Conservation (phyloP, 148 eudicot species). For the Arbutus unedo region DNA sequence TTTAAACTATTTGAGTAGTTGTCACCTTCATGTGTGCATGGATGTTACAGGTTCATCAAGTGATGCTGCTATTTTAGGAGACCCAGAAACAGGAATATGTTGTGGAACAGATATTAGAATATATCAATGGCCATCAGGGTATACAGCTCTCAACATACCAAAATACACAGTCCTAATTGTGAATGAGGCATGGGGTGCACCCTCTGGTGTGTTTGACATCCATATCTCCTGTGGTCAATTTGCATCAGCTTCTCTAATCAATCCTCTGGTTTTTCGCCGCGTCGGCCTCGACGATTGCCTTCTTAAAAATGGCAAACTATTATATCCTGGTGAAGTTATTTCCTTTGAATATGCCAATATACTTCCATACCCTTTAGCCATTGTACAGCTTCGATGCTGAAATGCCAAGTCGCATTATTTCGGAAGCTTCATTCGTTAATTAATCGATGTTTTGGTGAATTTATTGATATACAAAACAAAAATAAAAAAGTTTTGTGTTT, state of each 20-base stretch:
- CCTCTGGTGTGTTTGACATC: conserved; percentile 4
- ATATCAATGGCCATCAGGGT: conserved; percentile 20
- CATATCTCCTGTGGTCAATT: conserved; percentile 16
- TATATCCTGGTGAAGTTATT: conserved; percentile 6
- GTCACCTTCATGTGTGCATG: background rate
- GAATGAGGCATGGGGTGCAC: conserved; percentile 14
- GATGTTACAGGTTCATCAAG: background rate
- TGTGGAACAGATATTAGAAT: conserved; percentile 5
- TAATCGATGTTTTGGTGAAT: background rate
- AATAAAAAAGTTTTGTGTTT: too few relatives aligned
- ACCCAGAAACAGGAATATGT: background rate
- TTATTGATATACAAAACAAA: too few relatives aligned
- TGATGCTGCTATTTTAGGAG: background rate
- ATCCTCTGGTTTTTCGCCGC: conserved; percentile 11
- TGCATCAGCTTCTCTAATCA: conserved; percentile 7
- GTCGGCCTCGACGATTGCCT: background rate
- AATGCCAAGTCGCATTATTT: background rate
- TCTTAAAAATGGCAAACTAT: conserved; percentile 9
- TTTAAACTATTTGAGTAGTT: too few relatives aligned
- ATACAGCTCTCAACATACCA: background rate
- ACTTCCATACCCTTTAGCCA: conserved; percentile 4
- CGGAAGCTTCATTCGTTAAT: background rate
- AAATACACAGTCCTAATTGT: background rate
- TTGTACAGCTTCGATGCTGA: conserved; percentile 9
- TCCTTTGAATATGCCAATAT: conserved; percentile 14